Percentiles rank a stretch among this genome's conserved stretches.
phyloP scores from a whole-genome alignment of 495 filamentous ascomycete species.

The Penicillium roqueforti region DNA sequence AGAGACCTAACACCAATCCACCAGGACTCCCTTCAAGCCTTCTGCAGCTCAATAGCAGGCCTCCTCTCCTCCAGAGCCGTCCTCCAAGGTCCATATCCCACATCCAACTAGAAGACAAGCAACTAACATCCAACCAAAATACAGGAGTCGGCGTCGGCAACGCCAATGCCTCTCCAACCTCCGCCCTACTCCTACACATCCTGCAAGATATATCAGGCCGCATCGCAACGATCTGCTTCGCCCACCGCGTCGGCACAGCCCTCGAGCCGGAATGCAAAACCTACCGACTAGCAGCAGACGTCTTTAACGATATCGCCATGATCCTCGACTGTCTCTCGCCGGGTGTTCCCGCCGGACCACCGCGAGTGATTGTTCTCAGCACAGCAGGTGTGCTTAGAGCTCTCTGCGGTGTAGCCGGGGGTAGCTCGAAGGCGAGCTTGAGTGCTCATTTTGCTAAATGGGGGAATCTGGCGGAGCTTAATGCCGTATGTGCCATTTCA shows the following conservation, averaged over 20 bases:
- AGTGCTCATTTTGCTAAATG: constrained; percentile 85
- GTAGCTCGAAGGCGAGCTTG: constrained; percentile 83
- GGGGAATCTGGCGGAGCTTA: constrained; percentile 91
- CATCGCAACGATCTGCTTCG: constrained; percentile 87
- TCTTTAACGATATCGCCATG: constrained; percentile 91
- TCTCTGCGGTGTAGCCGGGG: constrained; percentile 85
- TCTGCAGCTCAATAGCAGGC: constrained; percentile 88
- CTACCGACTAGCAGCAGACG: constrained; percentile 84
- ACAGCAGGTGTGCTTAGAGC: constrained; percentile 71
- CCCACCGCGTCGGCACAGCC: constrained; percentile 76
- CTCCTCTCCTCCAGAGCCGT: constrained; percentile 85
- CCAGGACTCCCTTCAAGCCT: constrained; percentile 92
- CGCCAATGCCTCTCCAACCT: constrained; percentile 76
- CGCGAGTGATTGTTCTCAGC: constrained; percentile 67
- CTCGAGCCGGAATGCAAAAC: constrained; percentile 93
- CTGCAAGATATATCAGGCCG: constrained; percentile 81
- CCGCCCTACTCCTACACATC: constrained; percentile 79
- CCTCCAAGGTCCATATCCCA: constrained; percentile 60
- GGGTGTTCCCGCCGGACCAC: constrained; percentile 58
- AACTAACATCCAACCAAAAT: constrained; percentile 5
- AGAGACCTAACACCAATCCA: neutral
- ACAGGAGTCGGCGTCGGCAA: constrained; percentile 87
- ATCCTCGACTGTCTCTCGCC: constrained; percentile 85
- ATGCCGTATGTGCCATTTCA: constrained; percentile 61
- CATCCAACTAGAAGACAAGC: neutral